These are phyloP conservation scores for Penicillium silybi DNA, from an alignment of 495 filamentous ascomycete species.

Conservation along the genomic window DNA sequence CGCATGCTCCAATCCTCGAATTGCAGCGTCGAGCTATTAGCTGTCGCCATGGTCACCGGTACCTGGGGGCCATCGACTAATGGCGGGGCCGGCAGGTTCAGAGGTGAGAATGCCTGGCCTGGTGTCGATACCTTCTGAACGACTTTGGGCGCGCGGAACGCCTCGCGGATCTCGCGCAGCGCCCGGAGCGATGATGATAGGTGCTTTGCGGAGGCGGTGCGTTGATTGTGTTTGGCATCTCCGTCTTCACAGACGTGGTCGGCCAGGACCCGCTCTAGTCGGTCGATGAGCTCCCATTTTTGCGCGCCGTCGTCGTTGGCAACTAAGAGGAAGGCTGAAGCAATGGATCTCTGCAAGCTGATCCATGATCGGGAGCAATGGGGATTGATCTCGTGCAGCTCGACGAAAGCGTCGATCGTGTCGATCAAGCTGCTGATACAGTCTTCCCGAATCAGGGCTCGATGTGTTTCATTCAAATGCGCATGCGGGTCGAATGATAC, in stretches of 20 bases:
- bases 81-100: conserved; percentile 26
- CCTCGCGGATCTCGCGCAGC: conserved; percentile 36
- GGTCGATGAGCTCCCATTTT: conserved; percentile 37
- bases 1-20: conserved; percentile 24
- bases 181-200: conserved; percentile 39
- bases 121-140: background rate
- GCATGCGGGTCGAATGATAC: conserved; percentile 49
- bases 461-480: conserved; percentile 28
- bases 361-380: conserved; percentile 47
- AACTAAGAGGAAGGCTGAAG: conserved; percentile 44
- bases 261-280: conserved; percentile 36
- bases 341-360: conserved; percentile 45
- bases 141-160: conserved; percentile 25
- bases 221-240: conserved; percentile 23
- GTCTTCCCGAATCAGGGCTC: conserved; percentile 40
- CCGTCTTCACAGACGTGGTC: conserved; percentile 42
- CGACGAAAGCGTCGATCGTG: conserved; percentile 45
- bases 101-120: conserved; percentile 10
- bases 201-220: conserved; percentile 40
- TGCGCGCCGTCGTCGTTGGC: conserved; percentile 37
- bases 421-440: conserved; percentile 38
- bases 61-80: conserved; percentile 14
- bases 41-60: conserved; percentile 8
- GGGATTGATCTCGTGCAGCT: conserved; percentile 39
- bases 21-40: background rate